Evolutionary conservation across 495 filamentous ascomycete genomes (phyloP).

Genomic region (Massariosphaeria phaeospora): DNA sequence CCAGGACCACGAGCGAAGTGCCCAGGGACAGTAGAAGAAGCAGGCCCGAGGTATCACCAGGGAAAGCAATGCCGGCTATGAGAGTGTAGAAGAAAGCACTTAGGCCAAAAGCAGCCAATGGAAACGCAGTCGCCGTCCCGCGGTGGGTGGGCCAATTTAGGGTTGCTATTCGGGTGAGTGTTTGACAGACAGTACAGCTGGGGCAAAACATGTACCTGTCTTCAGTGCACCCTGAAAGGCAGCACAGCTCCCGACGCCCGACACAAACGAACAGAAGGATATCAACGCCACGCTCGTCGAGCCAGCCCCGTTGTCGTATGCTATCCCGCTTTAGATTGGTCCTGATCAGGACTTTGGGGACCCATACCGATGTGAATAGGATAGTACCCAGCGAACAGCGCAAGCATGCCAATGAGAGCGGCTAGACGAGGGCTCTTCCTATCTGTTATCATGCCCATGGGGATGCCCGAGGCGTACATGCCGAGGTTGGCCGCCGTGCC

Average conservation of each 20-base stretch:
- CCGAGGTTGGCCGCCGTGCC: slow-evolving; percentile 89
- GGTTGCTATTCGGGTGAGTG: slow-evolving; percentile 59
- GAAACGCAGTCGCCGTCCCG: slow-evolving; percentile 91
- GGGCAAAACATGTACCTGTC: slow-evolving; percentile 37
- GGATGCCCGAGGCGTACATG: slow-evolving; percentile 90
- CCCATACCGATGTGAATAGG: slow-evolving; percentile 61
- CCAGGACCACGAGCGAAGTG: slow-evolving; percentile 68
- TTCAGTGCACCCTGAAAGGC: slow-evolving; percentile 86
- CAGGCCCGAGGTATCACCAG: slow-evolving; percentile 74
- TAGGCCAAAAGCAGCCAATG: slow-evolving; percentile 84
- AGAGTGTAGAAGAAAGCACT: slow-evolving; percentile 94
- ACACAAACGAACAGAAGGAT: slow-evolving; percentile 77
- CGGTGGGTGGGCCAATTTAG: slow-evolving; percentile 88
- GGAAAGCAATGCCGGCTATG: slow-evolving; percentile 71
- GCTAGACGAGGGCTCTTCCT: slow-evolving; percentile 71
- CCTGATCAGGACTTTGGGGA: neutral
- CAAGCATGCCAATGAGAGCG: slow-evolving; percentile 65
- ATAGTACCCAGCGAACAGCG: slow-evolving; percentile 73
- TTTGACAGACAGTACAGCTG: neutral
- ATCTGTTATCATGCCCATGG: slow-evolving; percentile 83
- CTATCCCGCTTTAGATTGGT: slow-evolving; percentile 30
- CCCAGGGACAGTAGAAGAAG: slow-evolving; percentile 73
- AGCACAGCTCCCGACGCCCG: slow-evolving; percentile 79
- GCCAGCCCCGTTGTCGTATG: slow-evolving; percentile 51
- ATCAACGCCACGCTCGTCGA: slow-evolving; percentile 64